Evolutionary conservation across 108 stramenopile species (phyloP).

Genomic region (Aurantiochytrium sp.): DNA sequence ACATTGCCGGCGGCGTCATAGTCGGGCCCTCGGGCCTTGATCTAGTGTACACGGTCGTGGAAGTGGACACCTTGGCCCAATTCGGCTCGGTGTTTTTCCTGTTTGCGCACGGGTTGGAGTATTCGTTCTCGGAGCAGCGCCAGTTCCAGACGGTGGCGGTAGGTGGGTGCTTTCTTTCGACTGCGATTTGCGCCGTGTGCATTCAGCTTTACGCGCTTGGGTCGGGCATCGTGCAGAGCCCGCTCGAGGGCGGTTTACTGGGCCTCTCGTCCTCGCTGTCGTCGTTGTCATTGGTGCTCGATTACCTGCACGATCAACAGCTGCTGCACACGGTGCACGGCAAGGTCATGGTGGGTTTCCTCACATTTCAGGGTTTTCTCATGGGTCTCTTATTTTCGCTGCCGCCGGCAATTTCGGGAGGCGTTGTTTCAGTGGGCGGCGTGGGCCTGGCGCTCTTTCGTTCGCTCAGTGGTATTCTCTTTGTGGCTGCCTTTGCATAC

Average conservation of each 20-base stretch:
- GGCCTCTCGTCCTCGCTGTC: conserved; percentile 15
- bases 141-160: conserved; percentile 12
- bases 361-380: conserved; percentile 22
- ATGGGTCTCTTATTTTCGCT: conserved; percentile 26
- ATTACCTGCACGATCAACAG: neutral
- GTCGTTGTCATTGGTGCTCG: neutral
- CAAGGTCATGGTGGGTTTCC: neutral
- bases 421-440: neutral
- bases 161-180: neutral
- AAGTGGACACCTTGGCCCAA: conserved; percentile 16
- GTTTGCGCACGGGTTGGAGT: conserved; percentile 20
- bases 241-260: neutral
- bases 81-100: conserved; percentile 24
- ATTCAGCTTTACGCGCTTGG: neutral
- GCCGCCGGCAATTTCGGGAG: neutral
- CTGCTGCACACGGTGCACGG: neutral
- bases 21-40: conserved; percentile 20
- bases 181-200: neutral
- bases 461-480: neutral
- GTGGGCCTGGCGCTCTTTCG: neutral
- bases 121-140: conserved; percentile 1
- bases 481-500: neutral
- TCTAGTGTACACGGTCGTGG: neutral
- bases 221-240: neutral
- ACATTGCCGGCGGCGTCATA: neutral